phyloP scores from a whole-genome alignment of 345 rosid species.

The Salix arbutifolia region DNA sequence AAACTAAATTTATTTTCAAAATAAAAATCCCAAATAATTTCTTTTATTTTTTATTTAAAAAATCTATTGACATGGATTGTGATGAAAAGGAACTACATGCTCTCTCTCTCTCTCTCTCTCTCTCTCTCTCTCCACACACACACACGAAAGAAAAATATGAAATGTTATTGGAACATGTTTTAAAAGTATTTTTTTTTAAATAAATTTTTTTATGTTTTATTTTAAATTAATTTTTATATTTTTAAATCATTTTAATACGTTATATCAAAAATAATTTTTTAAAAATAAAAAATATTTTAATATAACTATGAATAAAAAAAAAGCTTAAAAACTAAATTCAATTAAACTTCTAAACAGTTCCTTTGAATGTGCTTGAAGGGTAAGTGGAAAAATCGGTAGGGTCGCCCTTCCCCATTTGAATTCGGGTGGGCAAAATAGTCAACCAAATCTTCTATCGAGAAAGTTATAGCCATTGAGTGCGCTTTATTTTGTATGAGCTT shows the following conservation, averaged over 20 bases:
- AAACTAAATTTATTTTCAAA: not conserved
- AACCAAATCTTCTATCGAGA: conserved; percentile 16
- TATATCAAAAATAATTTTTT: too few relatives aligned
- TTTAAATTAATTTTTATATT: too few relatives aligned
- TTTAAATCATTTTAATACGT: too few relatives aligned
- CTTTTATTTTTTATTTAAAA: not conserved
- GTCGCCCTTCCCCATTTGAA: not conserved
- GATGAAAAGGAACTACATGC: not conserved
- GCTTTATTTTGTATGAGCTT: conserved; percentile 50
- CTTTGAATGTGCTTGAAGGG: not conserved
- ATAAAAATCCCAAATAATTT: not conserved
- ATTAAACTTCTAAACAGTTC: too few relatives aligned
- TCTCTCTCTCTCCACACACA: not conserved
- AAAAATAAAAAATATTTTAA: too few relatives aligned
- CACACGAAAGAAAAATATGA: not conserved
- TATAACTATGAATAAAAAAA: too few relatives aligned
- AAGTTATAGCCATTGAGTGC: conserved; percentile 27
- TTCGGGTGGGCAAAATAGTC: conserved; percentile 1
- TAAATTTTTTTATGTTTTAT: too few relatives aligned
- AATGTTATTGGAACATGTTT: not conserved
- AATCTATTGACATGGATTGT: not conserved
- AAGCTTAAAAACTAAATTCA: too few relatives aligned
- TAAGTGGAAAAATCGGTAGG: not conserved
- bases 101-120: not conserved
- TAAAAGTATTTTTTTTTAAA: too few relatives aligned